Base-by-base conservation (phyloP, 1,284 basidiomycete species). In the Chalciporus sp. region DNA sequence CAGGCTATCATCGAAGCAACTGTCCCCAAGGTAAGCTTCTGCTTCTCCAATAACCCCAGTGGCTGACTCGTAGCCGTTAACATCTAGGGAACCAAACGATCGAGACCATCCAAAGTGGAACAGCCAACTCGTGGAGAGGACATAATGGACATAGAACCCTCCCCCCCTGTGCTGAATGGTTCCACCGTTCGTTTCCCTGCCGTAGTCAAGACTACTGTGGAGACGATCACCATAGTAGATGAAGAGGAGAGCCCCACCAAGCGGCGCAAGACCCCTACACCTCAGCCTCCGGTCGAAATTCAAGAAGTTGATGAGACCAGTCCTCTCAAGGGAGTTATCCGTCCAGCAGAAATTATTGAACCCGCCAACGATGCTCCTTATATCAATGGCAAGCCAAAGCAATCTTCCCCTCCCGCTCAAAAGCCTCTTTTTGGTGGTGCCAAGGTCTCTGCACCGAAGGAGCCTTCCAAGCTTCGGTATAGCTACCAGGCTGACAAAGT, bases 1-100 rank as follows among this genome's bases (percentile, higher is more conserved):
- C 84, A 86, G 57, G 80, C 80, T 28, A 84, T 88, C 47, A 85
- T 89, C 49, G 85, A 87, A 67, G 85, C 86, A 7, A 89, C 86
- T 3, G 64, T 89, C 14, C 86, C 86, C 6, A 86, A 83, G 76
- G 86, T 86, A 54, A 54, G 76, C 66, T 26, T 1, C 10, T 10
- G 44, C 47, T 29, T 45, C n/a, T 57, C 12, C 0, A 20, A 37
- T 44, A 27, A 49, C 42, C 35, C n/a, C 40, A 53, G 29, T 49
- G 29, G 41, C 42, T 17, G 31, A 29, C 37, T 53, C 20, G 42
- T 47, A 28, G 35, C 19, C 42, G 39, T 44, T 6, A 28, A 23
- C 43, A 47, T 60, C 42, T 58, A 88, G 87, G 86, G 86, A 58
- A 86, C 81, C 62, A 88, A 86, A 65, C 83, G 86, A 45, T 80